A percentile compares a stretch with the other conserved stretches of the same genome.
Conservation (phyloP, 768 basidiomycete genomes). For the Phanerochaete carnosa region DNA sequence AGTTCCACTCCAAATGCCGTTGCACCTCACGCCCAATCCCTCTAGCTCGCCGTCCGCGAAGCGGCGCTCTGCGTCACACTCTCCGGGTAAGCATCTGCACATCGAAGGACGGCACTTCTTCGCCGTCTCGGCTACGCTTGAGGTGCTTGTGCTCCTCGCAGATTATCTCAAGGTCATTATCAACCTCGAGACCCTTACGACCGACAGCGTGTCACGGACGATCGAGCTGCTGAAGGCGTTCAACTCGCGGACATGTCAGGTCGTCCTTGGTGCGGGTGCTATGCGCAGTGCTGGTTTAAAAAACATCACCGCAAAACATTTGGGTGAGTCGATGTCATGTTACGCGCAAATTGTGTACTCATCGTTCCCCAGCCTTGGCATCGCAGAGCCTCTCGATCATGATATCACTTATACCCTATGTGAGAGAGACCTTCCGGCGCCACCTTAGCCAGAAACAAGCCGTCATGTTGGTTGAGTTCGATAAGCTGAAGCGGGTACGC, state of each 20-base stretch:
- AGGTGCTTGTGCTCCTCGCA: slow-evolving; percentile 64
- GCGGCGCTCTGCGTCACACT: slow-evolving; percentile 13
- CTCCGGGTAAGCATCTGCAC: slow-evolving; percentile 52
- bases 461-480: slow-evolving; percentile 96
- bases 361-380: slow-evolving; percentile 68
- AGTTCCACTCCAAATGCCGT: slow-evolving; percentile 13
- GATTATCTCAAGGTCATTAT: slow-evolving; percentile 89
- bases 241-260: slow-evolving; percentile 97
- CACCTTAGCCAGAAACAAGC: slow-evolving; percentile 94
- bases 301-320: slow-evolving; percentile 97
- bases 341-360: neutral
- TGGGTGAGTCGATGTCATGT: slow-evolving; percentile 51
- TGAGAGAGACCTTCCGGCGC: slow-evolving; percentile 90
- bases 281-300: slow-evolving; percentile 97
- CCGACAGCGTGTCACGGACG: slow-evolving; percentile 90
- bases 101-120: slow-evolving; percentile 87
- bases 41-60: slow-evolving; percentile 14
- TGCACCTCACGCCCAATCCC: slow-evolving; percentile 4
- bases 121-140: slow-evolving; percentile 80
- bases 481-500: slow-evolving; percentile 92
- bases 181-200: slow-evolving; percentile 85
- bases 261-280: slow-evolving; percentile 97
- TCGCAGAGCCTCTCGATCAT: slow-evolving; percentile 95
- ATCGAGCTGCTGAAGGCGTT: slow-evolving; percentile 97
- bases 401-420: slow-evolving; percentile 91